Evolutionary conservation across 805 yeast genomes (phyloP).

Genomic region (Starmerella stigmatis): DNA sequence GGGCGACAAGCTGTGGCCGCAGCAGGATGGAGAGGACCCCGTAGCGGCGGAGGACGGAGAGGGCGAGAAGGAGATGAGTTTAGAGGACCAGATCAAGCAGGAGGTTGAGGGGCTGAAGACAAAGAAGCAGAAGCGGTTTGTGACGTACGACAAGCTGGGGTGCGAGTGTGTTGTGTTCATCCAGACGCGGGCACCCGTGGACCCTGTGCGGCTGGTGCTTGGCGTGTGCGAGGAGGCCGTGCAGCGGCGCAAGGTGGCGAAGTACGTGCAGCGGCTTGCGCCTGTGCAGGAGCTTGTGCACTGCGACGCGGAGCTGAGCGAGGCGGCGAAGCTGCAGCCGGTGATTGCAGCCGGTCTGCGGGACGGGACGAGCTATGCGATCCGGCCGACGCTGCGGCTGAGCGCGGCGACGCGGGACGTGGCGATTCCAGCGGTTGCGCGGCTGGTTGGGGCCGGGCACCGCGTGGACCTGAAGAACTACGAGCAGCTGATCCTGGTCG

Average conservation of each 20-base stretch:
- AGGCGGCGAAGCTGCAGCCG: conserved; percentile 45
- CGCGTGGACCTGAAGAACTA: conserved; percentile 68
- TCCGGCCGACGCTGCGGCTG: conserved; percentile 67
- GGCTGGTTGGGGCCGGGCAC: conserved; percentile 61
- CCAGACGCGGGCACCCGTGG: conserved; percentile 67
- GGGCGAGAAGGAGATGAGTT: conserved; percentile 34
- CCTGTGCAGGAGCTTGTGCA: conserved; percentile 67
- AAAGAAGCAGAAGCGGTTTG: conserved; percentile 23
- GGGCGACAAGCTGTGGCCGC: conserved; percentile 28
- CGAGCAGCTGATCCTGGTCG: conserved; percentile 71
- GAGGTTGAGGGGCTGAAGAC: conserved; percentile 53
- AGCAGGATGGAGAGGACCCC: background rate
- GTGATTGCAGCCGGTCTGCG: conserved; percentile 67
- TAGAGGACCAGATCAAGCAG: conserved; percentile 64
- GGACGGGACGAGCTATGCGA: conserved; percentile 52
- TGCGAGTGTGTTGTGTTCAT: conserved; percentile 58
- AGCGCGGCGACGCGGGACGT: conserved; percentile 58
- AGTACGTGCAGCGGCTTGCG: conserved; percentile 61
- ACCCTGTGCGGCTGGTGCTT: conserved; percentile 62
- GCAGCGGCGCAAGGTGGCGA: conserved; percentile 32
- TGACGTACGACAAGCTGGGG: conserved; percentile 26
- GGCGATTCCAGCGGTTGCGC: conserved; percentile 65
- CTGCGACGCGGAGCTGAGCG: conserved; percentile 51
- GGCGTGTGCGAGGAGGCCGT: conserved; percentile 52
- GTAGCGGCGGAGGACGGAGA: conserved; percentile 34